Conservation (phyloP, 352 stramenopile species). For the Lagenidium sp. region DNA sequence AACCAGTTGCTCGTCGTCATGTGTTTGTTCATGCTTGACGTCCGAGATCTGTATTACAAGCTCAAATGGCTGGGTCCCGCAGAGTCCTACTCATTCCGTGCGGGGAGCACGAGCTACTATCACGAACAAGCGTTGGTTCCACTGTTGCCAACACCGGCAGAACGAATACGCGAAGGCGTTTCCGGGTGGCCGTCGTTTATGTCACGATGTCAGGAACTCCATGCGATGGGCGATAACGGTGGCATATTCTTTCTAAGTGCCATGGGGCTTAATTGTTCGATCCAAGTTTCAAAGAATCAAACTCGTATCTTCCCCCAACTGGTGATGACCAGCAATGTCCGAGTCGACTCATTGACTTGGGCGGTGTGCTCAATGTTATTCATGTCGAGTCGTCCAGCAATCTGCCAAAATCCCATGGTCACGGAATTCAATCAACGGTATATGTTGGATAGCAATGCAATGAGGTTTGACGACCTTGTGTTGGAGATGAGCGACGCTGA, state of each 20-base stretch:
- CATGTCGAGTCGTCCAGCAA: not conserved
- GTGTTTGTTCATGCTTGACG: no score
- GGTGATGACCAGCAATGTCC: not conserved
- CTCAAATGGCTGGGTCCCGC: no score
- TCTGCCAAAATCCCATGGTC: not conserved
- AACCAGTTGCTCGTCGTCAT: no score
- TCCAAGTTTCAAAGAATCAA: not conserved
- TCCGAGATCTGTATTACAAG: no score
- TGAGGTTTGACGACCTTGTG: not conserved
- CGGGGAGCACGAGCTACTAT: no score
- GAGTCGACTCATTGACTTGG: not conserved
- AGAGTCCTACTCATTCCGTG: no score
- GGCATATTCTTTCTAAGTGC: constrained; percentile 1
- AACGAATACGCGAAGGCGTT: not conserved
- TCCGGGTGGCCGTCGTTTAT: not conserved
- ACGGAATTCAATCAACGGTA: not conserved
- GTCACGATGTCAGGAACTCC: not conserved
- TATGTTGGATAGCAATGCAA: not conserved
- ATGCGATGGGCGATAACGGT: not conserved
- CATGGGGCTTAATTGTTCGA: constrained; percentile 2
- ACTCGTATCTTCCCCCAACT: not conserved
- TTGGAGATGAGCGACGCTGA: not conserved
- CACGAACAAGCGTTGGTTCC: no score
- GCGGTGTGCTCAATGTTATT: not conserved
- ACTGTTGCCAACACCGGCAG: no score